Evolutionary conservation across 495 filamentous ascomycete genomes (phyloP), one percentile per base, ranked within the genome.

Genomic region (Trichodelitschia bisporula): DNA sequence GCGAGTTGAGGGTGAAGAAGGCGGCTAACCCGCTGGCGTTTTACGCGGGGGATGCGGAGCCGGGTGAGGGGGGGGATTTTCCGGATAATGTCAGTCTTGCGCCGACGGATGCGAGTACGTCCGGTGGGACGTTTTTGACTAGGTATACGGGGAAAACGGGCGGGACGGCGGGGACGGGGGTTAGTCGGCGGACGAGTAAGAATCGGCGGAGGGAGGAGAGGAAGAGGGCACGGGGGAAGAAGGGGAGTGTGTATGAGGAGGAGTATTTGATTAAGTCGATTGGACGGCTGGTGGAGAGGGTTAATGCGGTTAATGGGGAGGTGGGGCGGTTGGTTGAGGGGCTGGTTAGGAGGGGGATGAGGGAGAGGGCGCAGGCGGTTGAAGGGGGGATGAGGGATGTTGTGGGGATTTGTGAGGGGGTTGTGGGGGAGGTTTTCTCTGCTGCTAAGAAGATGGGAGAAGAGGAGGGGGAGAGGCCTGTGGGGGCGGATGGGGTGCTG

Each of bases 211-310:
- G 77, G 11, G 86, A 95, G 48, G 86, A 97, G 58, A 70, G 90
- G 42, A 97, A 97, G 65, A 64, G 80, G 4, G 86, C 86, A 0
- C 61, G 77, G 16, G 86, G 86, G 10, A 78, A 90, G 48, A 92
- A 93, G 58, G 86, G 86, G 11, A 91, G 72, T 25, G 73, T 97
- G 3, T 97, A 95, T 46, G 86, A 97, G 43, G 86, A 95, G 47
- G 86, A 93, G 50, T 95, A 97, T 47, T 59, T 97, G 8, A 69
- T 91, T 26, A 84, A 77, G 42, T 78, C 70, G 38, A 68, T 92
- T 19, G 59, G 72, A n/a, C 56, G 86, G 20, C 56, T 95, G 23
- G 65, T 90, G 15, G 79, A 91, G 44, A 59, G 83, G 13, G 65
- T 91, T n/a, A 79, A 82, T 44, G 52, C 53, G 5, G 56, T 71